phyloP scores from a whole-genome alignment of 2,329 filamentous ascomycete genomes.

The Balansia obtecta region DNA sequence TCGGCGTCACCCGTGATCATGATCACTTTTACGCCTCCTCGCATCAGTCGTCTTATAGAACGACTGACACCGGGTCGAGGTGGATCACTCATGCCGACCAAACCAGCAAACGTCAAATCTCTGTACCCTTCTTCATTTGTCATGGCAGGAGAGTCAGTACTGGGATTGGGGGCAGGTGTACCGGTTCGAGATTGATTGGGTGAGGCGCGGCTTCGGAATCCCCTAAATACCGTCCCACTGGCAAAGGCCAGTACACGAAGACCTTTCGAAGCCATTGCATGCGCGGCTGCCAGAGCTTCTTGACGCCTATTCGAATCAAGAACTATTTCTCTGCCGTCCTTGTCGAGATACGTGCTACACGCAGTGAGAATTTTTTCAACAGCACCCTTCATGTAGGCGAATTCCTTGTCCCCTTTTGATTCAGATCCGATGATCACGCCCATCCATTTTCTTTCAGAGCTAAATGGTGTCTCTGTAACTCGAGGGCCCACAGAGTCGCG shows the following conservation, averaged over 20 bases:
- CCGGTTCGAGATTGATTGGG: slow-evolving; percentile 32
- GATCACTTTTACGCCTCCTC: slow-evolving; percentile 89
- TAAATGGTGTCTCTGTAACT: slow-evolving; percentile 82
- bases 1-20: slow-evolving; percentile 99
- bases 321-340: slow-evolving; percentile 74
- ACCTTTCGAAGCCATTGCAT: slow-evolving; percentile 78
- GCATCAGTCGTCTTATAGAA: slow-evolving; percentile 80
- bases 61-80: slow-evolving; percentile 81
- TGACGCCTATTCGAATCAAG: slow-evolving; percentile 65
- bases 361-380: slow-evolving; percentile 75
- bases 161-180: slow-evolving; percentile 33
- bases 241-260: slow-evolving; percentile 88
- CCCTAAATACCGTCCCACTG: slow-evolving; percentile 56
- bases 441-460: slow-evolving; percentile 98
- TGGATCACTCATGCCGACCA: slow-evolving; percentile 96
- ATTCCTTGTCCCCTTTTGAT: slow-evolving; percentile 52
- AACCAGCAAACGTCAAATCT: slow-evolving; percentile 75
- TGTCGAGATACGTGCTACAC: slow-evolving; percentile 83
- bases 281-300: slow-evolving; percentile 67
- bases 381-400: slow-evolving; percentile 92
- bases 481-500: slow-evolving; percentile 75
- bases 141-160: slow-evolving; percentile 29
- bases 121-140: slow-evolving; percentile 61
- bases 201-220: slow-evolving; percentile 27
- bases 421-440: slow-evolving; percentile 70